These are phyloP conservation scores for Xylaria sp. DNA, from an alignment of 2,329 filamentous ascomycete species.

Conservation along the genomic window DNA sequence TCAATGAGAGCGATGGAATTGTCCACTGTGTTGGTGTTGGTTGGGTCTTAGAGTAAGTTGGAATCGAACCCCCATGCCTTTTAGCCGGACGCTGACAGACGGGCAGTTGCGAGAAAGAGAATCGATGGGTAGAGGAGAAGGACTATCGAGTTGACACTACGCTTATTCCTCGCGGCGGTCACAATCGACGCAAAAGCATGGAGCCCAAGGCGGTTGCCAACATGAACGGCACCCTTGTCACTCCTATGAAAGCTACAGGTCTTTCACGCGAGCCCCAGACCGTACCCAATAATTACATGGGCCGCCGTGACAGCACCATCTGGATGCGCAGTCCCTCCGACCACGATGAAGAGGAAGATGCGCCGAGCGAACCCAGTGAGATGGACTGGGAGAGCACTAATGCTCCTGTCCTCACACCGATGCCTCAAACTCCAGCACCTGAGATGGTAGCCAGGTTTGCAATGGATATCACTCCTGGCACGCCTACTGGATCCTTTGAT, in stretches of 20 bases:
- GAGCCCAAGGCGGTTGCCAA: slow-evolving; percentile 78
- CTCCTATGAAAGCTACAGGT: slow-evolving; percentile 51
- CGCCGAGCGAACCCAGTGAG: slow-evolving; percentile 48
- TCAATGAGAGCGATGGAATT: slow-evolving; percentile 75
- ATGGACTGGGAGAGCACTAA: slow-evolving; percentile 53
- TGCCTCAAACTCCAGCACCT: slow-evolving; percentile 69
- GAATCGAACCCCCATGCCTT: background rate
- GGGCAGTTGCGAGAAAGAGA: slow-evolving; percentile 77
- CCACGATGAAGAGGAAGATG: slow-evolving; percentile 48
- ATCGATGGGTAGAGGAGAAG: slow-evolving; percentile 79
- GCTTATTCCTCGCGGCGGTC: slow-evolving; percentile 74
- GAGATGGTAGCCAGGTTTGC: slow-evolving; percentile 65
- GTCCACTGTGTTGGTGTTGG: slow-evolving; percentile 88
- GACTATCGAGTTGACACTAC: slow-evolving; percentile 76
- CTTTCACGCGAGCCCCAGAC: slow-evolving; percentile 53
- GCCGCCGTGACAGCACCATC: slow-evolving; percentile 64
- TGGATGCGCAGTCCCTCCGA: slow-evolving; percentile 68
- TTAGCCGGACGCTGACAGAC: slow-evolving; percentile 45
- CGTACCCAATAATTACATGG: slow-evolving; percentile 60
- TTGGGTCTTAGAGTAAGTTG: slow-evolving; percentile 86
- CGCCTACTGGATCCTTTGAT: slow-evolving; percentile 53
- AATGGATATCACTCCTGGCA: slow-evolving; percentile 60
- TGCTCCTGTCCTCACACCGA: slow-evolving; percentile 62
- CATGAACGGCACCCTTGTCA: slow-evolving; percentile 72
- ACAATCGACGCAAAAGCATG: slow-evolving; percentile 82